Conservation (phyloP, 139 green algal genomes). For the Yamagishiella unicocca region DNA sequence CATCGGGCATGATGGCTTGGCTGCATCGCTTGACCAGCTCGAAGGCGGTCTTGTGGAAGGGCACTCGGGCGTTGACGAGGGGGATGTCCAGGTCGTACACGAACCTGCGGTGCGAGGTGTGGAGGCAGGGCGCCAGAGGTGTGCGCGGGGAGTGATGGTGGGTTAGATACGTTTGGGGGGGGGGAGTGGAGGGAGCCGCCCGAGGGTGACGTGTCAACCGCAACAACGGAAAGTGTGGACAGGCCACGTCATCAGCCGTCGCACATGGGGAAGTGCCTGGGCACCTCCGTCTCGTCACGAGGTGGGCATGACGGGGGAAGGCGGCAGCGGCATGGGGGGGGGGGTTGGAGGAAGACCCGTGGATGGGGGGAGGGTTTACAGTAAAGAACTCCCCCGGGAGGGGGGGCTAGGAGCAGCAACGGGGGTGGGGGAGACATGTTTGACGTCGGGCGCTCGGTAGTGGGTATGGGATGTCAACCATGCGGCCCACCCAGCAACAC, state of each 20-base stretch:
- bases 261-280: too few species aligned
- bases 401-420: not conserved
- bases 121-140: not conserved
- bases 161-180: not conserved
- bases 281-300: too few species aligned
- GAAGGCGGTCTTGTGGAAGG: conserved; percentile 73
- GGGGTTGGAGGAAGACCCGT: too few species aligned
- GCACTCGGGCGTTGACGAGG: conserved; percentile 72
- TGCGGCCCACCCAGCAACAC: too few species aligned
- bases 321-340: too few species aligned
- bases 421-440: not conserved
- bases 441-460: not conserved
- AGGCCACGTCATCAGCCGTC: too few species aligned
- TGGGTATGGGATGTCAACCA: too few species aligned
- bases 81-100: conserved; percentile 88
- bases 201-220: too few species aligned
- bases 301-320: too few species aligned
- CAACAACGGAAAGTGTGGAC: too few species aligned
- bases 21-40: conserved; percentile 68
- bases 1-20: conserved; percentile 77
- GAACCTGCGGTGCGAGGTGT: conserved; percentile 54
- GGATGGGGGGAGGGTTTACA: too few species aligned
- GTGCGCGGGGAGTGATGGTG: not conserved
- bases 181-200: not conserved
- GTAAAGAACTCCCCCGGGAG: too few species aligned